These are phyloP conservation scores for Prunus mume DNA, from an alignment of 306 rosid species.

Conservation along the genomic window DNA sequence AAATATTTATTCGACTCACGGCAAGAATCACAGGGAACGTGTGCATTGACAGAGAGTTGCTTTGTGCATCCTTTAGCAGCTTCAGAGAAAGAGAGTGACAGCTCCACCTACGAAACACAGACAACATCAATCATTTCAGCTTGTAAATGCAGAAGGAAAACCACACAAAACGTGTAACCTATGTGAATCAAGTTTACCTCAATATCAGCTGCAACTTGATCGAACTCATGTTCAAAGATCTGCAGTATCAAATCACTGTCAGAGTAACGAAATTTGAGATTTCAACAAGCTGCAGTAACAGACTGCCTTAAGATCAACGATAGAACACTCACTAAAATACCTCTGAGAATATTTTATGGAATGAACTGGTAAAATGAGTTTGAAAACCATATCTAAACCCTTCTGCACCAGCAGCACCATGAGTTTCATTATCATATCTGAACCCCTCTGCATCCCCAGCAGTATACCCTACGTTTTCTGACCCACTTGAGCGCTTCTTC, in stretches of 20 bases:
- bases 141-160: conserved; percentile 20
- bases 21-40: conserved; percentile 78
- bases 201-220: conserved; percentile 60
- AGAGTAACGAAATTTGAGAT: not conserved
- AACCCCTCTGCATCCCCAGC: conserved; percentile 34
- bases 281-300: not conserved
- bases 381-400: conserved; percentile 57
- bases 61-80: conserved; percentile 85
- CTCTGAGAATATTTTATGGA: conserved; percentile 89
- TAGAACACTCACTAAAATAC: conserved; percentile 31
- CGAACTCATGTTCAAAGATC: conserved; percentile 76
- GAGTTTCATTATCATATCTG: conserved; percentile 14
- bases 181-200: conserved; percentile 52
- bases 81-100: conserved; percentile 73
- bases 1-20: conserved; percentile 49
- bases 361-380: conserved; percentile 80
- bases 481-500: conserved; percentile 46
- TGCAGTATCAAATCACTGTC: conserved; percentile 32
- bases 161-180: conserved; percentile 17
- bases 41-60: conserved; percentile 61
- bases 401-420: conserved; percentile 30
- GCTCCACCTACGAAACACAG: conserved; percentile 53
- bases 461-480: conserved; percentile 48
- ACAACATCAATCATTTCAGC: conserved; percentile 20
- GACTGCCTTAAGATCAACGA: not conserved